phyloP scores from a whole-genome alignment of 2,329 filamentous ascomycete genomes.

The Akanthomyces dipterigenus region DNA sequence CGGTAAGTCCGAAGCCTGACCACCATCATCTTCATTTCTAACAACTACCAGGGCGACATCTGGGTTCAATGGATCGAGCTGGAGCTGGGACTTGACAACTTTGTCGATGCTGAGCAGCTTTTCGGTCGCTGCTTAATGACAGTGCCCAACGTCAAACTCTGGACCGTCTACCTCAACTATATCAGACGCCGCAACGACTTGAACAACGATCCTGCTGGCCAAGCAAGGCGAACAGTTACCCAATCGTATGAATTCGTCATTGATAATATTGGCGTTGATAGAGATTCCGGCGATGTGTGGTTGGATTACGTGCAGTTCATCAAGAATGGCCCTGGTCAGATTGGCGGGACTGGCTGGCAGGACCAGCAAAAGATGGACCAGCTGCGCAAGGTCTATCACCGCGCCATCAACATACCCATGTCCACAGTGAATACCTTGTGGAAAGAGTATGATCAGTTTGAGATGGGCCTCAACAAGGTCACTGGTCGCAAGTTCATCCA shows the following conservation, averaged over 20 bases:
- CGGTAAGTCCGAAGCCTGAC: slow-evolving; percentile 56
- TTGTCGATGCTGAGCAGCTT: slow-evolving; percentile 71
- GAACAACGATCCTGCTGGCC: slow-evolving; percentile 65
- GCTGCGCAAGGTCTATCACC: slow-evolving; percentile 85
- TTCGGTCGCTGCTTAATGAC: slow-evolving; percentile 74
- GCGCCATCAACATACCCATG: slow-evolving; percentile 81
- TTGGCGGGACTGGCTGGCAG: slow-evolving; percentile 86
- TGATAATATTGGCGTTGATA: slow-evolving; percentile 82
- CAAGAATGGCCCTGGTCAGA: slow-evolving; percentile 75
- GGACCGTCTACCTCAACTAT: slow-evolving; percentile 92
- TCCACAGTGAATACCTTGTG: slow-evolving; percentile 76
- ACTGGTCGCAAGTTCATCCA: slow-evolving; percentile 92
- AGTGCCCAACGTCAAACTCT: slow-evolving; percentile 78
- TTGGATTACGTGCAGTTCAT: slow-evolving; percentile 92
- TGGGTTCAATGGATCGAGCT: slow-evolving; percentile 87
- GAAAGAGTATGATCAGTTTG: slow-evolving; percentile 97
- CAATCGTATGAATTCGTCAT: slow-evolving; percentile 91
- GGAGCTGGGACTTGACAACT: slow-evolving; percentile 82
- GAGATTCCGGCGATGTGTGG: slow-evolving; percentile 86
- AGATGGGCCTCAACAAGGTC: slow-evolving; percentile 87
- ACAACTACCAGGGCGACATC: slow-evolving; percentile 67
- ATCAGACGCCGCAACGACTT: slow-evolving; percentile 87
- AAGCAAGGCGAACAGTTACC: slow-evolving; percentile 71
- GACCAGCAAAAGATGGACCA: slow-evolving; percentile 97
- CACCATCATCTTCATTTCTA: slow-evolving; percentile 21